Conservation (phyloP, 1,284 basidiomycete species). For the Taiwanofungus camphoratus region DNA sequence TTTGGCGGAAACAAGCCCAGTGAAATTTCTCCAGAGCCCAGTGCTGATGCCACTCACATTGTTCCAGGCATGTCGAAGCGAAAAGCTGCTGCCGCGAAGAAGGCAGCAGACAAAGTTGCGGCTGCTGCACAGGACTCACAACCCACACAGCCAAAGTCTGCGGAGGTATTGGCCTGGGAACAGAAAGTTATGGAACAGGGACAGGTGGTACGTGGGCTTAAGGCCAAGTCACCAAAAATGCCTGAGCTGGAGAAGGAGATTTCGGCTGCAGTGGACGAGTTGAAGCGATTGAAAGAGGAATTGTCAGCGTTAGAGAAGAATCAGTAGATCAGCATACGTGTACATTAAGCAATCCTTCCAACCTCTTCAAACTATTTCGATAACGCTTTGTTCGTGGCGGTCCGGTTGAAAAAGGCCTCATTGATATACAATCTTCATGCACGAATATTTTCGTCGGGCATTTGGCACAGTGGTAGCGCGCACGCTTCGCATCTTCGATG, state of each 20-base stretch:
- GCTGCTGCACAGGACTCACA: slow-evolving; percentile 37
- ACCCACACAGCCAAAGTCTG: slow-evolving; percentile 43
- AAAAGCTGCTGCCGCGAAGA: slow-evolving; percentile 41
- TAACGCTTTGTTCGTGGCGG: not conserved
- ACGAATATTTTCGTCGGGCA: not conserved
- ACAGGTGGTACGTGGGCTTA: slow-evolving; percentile 59
- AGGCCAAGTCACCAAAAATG: slow-evolving; percentile 59
- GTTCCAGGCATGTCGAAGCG: slow-evolving; percentile 45
- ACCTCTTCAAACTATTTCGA: not conserved
- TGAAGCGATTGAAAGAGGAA: slow-evolving; percentile 58
- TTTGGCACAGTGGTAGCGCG: too few relatives aligned
- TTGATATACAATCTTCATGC: too few relatives aligned
- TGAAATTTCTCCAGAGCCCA: slow-evolving; percentile 27
- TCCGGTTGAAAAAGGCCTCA: too few relatives aligned
- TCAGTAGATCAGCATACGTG: slow-evolving; percentile 2
- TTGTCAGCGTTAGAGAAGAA: slow-evolving; percentile 40
- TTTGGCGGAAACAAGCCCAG: slow-evolving; percentile 49
- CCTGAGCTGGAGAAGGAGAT: slow-evolving; percentile 49
- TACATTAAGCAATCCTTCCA: not conserved
- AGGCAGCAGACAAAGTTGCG: slow-evolving; percentile 28
- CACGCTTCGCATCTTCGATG: too few relatives aligned
- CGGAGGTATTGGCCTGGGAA: slow-evolving; percentile 60
- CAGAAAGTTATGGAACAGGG: slow-evolving; percentile 74
- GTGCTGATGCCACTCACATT: slow-evolving; percentile 35
- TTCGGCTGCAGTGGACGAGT: slow-evolving; percentile 39